A percentile compares a stretch with the other conserved stretches of the same genome.
phyloP scores from a whole-genome alignment of 129 eudicot species.

The Flaveria ramosissima region DNA sequence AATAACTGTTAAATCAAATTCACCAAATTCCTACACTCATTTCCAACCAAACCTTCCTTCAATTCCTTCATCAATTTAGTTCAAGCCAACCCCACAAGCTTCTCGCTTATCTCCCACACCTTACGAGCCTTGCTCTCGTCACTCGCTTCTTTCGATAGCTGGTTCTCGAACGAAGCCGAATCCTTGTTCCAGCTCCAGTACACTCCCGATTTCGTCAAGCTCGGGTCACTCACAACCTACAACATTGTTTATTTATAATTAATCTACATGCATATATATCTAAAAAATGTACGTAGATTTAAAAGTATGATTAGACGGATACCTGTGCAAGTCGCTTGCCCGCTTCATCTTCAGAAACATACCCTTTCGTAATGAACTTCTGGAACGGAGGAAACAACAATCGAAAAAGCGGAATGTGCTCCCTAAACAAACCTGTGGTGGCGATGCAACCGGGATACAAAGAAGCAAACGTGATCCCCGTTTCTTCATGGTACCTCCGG shows the following conservation, averaged over 20 bases:
- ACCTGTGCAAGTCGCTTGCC: conserved; percentile 98
- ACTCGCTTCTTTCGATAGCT: conserved; percentile 85
- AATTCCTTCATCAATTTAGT: conserved; percentile 9
- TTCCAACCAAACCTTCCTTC: conserved; percentile 20
- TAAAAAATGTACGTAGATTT: background rate
- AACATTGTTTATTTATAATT: background rate
- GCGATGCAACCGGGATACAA: conserved; percentile 95
- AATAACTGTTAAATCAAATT: conserved; percentile 1
- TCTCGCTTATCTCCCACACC: conserved; percentile 90
- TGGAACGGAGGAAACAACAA: conserved; percentile 87
- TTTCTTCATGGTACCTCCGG: conserved; percentile 81
- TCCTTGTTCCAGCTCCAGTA: conserved; percentile 97
- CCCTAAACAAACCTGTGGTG: conserved; percentile 81
- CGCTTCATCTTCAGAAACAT: conserved; percentile 77
- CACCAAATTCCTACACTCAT: conserved; percentile 37
- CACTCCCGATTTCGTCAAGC: conserved; percentile 92
- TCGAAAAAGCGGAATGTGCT: conserved; percentile 83
- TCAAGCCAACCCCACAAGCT: conserved; percentile 80
- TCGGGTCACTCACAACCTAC: conserved; percentile 88
- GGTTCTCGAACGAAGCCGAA: conserved; percentile 90
- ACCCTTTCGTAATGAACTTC: conserved; percentile 82
- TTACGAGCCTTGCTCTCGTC: conserved; percentile 74
- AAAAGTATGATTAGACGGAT: background rate
- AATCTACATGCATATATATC: too few relatives aligned
- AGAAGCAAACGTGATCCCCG: conserved; percentile 84